Conservation (phyloP, 2,329 filamentous ascomycete genomes). For the Aspergillus fumigatiaffinis region DNA sequence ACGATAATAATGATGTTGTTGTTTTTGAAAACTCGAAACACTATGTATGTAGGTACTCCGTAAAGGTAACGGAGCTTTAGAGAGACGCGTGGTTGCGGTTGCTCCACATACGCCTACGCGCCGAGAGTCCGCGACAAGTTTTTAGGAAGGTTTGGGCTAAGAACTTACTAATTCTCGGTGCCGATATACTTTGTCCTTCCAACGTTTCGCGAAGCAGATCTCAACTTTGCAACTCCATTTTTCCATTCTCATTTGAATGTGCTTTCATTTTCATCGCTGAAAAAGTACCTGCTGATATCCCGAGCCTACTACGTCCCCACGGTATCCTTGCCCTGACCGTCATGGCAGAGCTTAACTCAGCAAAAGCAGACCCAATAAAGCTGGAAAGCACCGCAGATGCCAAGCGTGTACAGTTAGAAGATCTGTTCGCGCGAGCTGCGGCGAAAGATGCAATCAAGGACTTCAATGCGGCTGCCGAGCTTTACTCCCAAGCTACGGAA, state of each 20-base stretch:
- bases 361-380: conserved; percentile 13
- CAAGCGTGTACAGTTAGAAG: conserved; percentile 63
- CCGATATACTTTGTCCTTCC: not conserved
- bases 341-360: conserved; percentile 23
- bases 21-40: not conserved
- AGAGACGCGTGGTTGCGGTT: not conserved
- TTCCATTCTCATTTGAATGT: not conserved
- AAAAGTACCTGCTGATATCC: not conserved
- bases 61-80: not conserved
- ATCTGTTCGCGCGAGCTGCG: conserved; percentile 75
- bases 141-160: not conserved
- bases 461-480: conserved; percentile 77
- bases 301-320: not conserved
- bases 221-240: not conserved
- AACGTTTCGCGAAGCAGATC: not conserved
- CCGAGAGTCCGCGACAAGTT: not conserved
- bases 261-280: not conserved
- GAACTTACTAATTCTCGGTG: not conserved
- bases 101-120: not conserved
- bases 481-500: conserved; percentile 84
- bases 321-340: not conserved
- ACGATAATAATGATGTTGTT: not conserved
- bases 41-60: not conserved
- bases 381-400: conserved; percentile 22
- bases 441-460: conserved; percentile 86